Percentiles rank a stretch among this genome's conserved stretches.
Conservation (phyloP, 441 rosid species). For the Metrosideros polymorpha region DNA sequence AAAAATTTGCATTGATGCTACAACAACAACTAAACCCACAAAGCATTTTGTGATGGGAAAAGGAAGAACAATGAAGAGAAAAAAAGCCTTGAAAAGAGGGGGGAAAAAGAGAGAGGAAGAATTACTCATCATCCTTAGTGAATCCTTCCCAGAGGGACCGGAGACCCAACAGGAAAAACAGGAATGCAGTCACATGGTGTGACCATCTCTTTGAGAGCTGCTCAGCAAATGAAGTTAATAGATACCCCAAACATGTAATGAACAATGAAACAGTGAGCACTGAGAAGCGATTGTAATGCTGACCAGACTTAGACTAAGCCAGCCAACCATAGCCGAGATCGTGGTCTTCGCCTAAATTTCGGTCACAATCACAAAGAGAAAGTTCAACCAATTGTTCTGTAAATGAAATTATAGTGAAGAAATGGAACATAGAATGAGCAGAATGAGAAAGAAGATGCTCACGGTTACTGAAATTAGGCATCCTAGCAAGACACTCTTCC, state of each 20-base stretch:
- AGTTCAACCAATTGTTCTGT: background rate
- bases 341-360: slow-evolving; percentile 3
- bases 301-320: slow-evolving; percentile 20
- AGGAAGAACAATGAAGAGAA: background rate
- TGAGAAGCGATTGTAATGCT: background rate
- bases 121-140: slow-evolving; percentile 12
- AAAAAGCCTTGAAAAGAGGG: background rate
- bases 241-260: background rate
- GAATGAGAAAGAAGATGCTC: background rate
- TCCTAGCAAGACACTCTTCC: slow-evolving; percentile 17
- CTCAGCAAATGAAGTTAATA: background rate
- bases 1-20: background rate
- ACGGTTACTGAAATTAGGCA: slow-evolving; percentile 14
- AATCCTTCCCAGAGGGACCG: slow-evolving; percentile 7
- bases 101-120: background rate
- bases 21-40: background rate
- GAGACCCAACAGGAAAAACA: slow-evolving; percentile 10
- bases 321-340: slow-evolving; percentile 11
- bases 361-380: background rate
- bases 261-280: background rate
- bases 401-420: background rate
- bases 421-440: background rate
- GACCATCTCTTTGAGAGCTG: slow-evolving; percentile 14
- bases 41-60: background rate
- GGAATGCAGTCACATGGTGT: slow-evolving; percentile 9